Percentiles rank a stretch among this genome's conserved stretches.
These are phyloP conservation scores for Amaranthus tricolor DNA, from an alignment of 179 eudicot genomes.

Conservation along the genomic window DNA sequence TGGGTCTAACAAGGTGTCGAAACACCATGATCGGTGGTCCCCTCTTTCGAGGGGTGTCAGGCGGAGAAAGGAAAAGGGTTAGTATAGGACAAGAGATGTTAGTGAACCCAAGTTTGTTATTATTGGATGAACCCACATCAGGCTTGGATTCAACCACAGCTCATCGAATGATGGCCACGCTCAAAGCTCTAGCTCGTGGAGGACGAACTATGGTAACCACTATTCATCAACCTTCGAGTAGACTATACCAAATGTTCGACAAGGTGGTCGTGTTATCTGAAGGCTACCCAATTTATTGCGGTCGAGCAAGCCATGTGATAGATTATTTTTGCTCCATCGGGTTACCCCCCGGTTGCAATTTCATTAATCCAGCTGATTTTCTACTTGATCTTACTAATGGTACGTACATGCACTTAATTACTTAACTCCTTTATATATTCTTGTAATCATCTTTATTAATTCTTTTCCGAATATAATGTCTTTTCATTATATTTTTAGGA, in stretches of 20 bases:
- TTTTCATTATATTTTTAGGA: background rate
- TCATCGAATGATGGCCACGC: slow-evolving; percentile 49
- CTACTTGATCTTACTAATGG: slow-evolving; percentile 84
- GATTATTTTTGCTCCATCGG: slow-evolving; percentile 66
- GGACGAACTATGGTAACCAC: slow-evolving; percentile 65
- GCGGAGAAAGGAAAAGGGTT: slow-evolving; percentile 72
- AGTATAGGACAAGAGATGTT: slow-evolving; percentile 77
- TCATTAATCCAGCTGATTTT: slow-evolving; percentile 74
- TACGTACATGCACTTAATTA: slow-evolving; percentile 23
- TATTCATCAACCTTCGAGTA: slow-evolving; percentile 69
- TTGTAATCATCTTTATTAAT: background rate
- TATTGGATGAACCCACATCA: slow-evolving; percentile 76
- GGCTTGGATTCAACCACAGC: slow-evolving; percentile 85
- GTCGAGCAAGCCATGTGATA: slow-evolving; percentile 46
- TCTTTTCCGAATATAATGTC: background rate
- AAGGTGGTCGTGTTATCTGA: slow-evolving; percentile 62
- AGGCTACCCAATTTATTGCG: slow-evolving; percentile 62
- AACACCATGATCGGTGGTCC: slow-evolving; percentile 62
- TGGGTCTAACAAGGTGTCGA: slow-evolving; percentile 52
- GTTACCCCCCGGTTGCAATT: slow-evolving; percentile 39
- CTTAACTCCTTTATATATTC: background rate
- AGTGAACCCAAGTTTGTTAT: slow-evolving; percentile 64
- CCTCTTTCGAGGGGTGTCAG: slow-evolving; percentile 56
- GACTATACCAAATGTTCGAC: slow-evolving; percentile 67
- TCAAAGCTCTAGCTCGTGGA: slow-evolving; percentile 50